A percentile compares a stretch with the other conserved stretches of the same genome.
Evolutionary conservation across 257 asterid genomes (phyloP).

Genomic region (Nicotiana otophora): DNA sequence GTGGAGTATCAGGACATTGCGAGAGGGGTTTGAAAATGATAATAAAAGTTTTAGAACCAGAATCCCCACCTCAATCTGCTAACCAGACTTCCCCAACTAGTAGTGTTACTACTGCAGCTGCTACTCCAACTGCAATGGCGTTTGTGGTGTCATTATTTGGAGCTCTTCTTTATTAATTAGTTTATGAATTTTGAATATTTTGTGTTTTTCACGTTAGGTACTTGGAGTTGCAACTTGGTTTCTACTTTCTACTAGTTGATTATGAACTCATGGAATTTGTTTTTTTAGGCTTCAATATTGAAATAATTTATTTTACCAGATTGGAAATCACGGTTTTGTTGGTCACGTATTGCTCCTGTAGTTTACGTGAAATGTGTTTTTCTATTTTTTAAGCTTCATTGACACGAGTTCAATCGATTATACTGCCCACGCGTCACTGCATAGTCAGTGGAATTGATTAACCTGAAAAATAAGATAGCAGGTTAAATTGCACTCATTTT

Average conservation of each 20-base stretch:
- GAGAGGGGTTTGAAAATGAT: conserved; percentile 68
- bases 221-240: not conserved
- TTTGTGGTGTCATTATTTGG: conserved; percentile 13
- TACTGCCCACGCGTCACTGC: too few species aligned
- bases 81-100: conserved; percentile 13
- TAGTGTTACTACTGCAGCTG: not conserved
- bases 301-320: not conserved
- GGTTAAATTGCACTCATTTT: too few species aligned
- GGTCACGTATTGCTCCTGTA: not conserved
- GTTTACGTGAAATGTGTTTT: not conserved
- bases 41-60: conserved; percentile 54
- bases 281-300: not conserved
- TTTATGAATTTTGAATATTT: not conserved
- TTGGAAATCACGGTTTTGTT: not conserved
- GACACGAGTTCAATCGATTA: too few species aligned
- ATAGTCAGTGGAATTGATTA: too few species aligned
- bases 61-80: conserved; percentile 20
- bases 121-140: not conserved
- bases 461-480: too few species aligned
- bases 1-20: conserved; percentile 78
- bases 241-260: not conserved
- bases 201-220: not conserved
- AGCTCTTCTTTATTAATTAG: conserved; percentile 9
- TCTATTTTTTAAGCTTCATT: not conserved
- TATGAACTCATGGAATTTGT: not conserved